phyloP scores from a whole-genome alignment of 2,329 filamentous ascomycete genomes.

The Fusarium praegraminearum region DNA sequence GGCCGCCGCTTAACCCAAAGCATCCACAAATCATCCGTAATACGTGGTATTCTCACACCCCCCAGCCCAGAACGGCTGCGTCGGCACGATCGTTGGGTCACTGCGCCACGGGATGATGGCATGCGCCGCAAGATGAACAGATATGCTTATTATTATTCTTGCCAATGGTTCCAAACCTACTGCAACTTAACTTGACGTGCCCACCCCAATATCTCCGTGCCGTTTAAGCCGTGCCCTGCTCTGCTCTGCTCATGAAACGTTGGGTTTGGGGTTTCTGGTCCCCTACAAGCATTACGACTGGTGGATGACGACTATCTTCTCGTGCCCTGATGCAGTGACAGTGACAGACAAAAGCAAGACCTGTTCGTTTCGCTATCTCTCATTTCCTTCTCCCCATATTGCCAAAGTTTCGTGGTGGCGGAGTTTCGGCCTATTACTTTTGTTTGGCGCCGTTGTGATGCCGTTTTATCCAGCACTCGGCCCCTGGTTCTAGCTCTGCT shows the following conservation, averaged over 20 bases:
- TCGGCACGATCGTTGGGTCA: slow-evolving; percentile 47
- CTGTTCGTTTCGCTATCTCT: background rate
- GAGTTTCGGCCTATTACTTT: slow-evolving; percentile 36
- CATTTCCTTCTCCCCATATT: slow-evolving; percentile 7
- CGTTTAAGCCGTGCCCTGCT: slow-evolving; percentile 31
- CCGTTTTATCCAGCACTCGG: slow-evolving; percentile 47
- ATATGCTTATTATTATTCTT: slow-evolving; percentile 47
- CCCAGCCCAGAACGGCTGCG: slow-evolving; percentile 44
- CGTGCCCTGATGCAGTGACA: background rate
- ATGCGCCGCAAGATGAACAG: slow-evolving; percentile 46
- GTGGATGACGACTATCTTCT: slow-evolving; percentile 1
- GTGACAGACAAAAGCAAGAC: background rate
- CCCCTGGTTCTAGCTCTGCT: slow-evolving; percentile 21
- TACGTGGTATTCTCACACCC: slow-evolving; percentile 10
- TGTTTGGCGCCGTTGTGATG: slow-evolving; percentile 42
- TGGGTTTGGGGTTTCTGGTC: slow-evolving; percentile 4
- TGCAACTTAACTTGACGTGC: slow-evolving; percentile 17
- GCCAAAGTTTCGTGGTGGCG: slow-evolving; percentile 32
- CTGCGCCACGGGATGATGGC: slow-evolving; percentile 46
- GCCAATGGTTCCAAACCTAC: slow-evolving; percentile 14
- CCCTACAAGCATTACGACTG: slow-evolving; percentile 18
- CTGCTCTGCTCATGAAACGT: slow-evolving; percentile 25
- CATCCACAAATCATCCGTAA: background rate
- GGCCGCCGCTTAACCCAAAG: slow-evolving; percentile 22
- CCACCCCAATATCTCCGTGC: slow-evolving; percentile 16